Evolutionary conservation across 2,329 filamentous ascomycete species (phyloP).

Genomic region (Stemphylium beticola): DNA sequence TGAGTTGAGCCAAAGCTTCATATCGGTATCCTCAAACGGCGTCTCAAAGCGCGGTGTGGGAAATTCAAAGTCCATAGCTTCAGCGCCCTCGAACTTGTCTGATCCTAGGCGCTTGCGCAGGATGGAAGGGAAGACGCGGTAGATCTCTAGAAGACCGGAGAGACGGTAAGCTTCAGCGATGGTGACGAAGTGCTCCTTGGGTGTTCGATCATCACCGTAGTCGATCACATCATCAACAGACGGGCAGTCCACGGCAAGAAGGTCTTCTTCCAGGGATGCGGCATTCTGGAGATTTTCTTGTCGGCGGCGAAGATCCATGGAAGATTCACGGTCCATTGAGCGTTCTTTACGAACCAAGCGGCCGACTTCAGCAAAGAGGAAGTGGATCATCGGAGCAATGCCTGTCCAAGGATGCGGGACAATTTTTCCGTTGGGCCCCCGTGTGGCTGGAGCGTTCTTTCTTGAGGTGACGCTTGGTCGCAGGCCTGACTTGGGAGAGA

Average conservation of each 20-base stretch:
- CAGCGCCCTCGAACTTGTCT: slow-evolving; percentile 28
- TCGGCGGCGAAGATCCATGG: slow-evolving; percentile 38
- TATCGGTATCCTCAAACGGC: slow-evolving; percentile 40
- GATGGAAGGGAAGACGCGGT: slow-evolving; percentile 61
- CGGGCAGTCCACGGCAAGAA: slow-evolving; percentile 56
- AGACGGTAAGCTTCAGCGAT: slow-evolving; percentile 62
- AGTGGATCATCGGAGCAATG: slow-evolving; percentile 53
- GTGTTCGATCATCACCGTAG: slow-evolving; percentile 59
- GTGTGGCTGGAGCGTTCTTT: slow-evolving; percentile 29
- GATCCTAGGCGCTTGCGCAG: slow-evolving; percentile 53
- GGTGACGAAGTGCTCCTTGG: slow-evolving; percentile 60
- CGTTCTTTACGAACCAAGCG: slow-evolving; percentile 51
- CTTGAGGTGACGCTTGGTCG: slow-evolving; percentile 30
- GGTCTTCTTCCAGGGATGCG: slow-evolving; percentile 55
- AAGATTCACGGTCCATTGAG: slow-evolving; percentile 35
- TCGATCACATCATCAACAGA: slow-evolving; percentile 56
- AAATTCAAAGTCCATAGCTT: slow-evolving; percentile 39
- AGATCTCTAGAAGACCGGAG: slow-evolving; percentile 61
- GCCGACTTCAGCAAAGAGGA: slow-evolving; percentile 55
- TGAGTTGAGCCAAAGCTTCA: slow-evolving; percentile 56
- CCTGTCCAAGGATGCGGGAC: slow-evolving; percentile 59
- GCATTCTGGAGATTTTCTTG: slow-evolving; percentile 49
- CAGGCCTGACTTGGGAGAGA: slow-evolving; percentile 36
- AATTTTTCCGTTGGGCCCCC: slow-evolving; percentile 42
- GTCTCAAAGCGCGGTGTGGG: slow-evolving; percentile 43